Percentiles rank a stretch among this genome's conserved stretches.
phyloP scores from a whole-genome alignment of 768 basidiomycete species.

The Porphyrellus cyaneotinctus region DNA sequence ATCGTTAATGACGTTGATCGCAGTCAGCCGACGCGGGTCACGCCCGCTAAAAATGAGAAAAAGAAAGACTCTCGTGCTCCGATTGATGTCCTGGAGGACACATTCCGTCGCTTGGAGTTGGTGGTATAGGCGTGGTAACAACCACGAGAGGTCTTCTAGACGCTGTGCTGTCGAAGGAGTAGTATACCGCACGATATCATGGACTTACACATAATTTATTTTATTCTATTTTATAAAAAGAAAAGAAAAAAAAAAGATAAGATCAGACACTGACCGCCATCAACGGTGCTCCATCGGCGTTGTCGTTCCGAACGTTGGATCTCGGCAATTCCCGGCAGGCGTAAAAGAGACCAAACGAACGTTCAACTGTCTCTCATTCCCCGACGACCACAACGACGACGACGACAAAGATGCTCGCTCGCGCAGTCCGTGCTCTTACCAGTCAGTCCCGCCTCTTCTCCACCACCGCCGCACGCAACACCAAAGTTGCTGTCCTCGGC shows the following conservation, averaged over 20 bases:
- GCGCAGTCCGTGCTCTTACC: slow-evolving; percentile 54
- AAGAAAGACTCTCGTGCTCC: not conserved
- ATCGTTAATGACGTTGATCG: not conserved
- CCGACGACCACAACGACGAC: slow-evolving; percentile 12
- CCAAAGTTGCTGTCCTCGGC: slow-evolving; percentile 94
- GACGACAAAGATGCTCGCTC: slow-evolving; percentile 58
- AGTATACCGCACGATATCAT: not conserved
- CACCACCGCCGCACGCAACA: slow-evolving; percentile 62
- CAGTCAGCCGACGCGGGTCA: slow-evolving; percentile 15
- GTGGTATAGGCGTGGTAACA: not conserved
- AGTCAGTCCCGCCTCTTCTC: slow-evolving; percentile 67
- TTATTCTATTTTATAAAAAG: too few relatives aligned
- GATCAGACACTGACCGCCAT: too few relatives aligned
- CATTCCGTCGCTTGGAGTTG: not conserved
- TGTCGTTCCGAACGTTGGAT: not conserved
- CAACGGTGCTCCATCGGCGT: too few relatives aligned
- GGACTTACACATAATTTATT: too few relatives aligned
- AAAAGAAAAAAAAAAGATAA: too few relatives aligned
- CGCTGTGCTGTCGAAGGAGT: not conserved
- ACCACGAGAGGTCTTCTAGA: too few relatives aligned
- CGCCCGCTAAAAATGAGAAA: not conserved
- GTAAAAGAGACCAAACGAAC: not conserved
- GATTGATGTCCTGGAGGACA: not conserved
- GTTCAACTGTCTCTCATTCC: slow-evolving; percentile 4
- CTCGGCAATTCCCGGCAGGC: slow-evolving; percentile 16